Conservation (phyloP, 306 rosid species). For the Sphenostylis stenocarpa region DNA sequence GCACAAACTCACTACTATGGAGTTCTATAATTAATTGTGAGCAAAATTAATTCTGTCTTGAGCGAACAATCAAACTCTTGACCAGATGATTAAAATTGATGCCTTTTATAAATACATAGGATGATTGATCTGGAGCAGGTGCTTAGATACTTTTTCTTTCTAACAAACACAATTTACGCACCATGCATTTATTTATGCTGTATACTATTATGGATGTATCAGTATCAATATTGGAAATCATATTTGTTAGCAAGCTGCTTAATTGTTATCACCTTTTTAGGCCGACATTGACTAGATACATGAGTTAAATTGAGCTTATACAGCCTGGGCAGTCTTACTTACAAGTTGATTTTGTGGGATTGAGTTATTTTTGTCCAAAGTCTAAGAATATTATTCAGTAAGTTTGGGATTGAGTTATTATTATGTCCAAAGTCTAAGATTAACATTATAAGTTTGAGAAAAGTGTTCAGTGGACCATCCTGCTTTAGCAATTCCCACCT, state of each 20-base stretch:
- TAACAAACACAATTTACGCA: background rate
- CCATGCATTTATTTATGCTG: background rate
- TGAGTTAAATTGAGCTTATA: too few species aligned
- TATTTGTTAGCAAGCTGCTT: background rate
- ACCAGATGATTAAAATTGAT: background rate
- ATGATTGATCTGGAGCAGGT: background rate
- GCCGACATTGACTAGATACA: too few species aligned
- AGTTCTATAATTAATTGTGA: background rate
- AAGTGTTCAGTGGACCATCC: background rate
- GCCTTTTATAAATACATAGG: background rate
- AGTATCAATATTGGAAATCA: background rate
- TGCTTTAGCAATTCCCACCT: background rate
- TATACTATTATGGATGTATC: background rate
- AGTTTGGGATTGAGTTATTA: too few species aligned
- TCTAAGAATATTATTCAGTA: too few species aligned
- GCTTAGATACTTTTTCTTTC: background rate
- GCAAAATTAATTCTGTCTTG: background rate
- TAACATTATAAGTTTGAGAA: background rate
- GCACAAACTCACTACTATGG: background rate
- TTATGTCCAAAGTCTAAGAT: too few species aligned
- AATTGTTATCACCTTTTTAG: too few species aligned
- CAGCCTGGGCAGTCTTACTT: too few species aligned
- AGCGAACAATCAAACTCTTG: conserved; percentile 3
- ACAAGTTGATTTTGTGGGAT: too few species aligned
- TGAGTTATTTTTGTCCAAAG: too few species aligned